Evolutionary conservation across 1,284 basidiomycete genomes (phyloP).

Genomic region (Moesziomyces sp.): DNA sequence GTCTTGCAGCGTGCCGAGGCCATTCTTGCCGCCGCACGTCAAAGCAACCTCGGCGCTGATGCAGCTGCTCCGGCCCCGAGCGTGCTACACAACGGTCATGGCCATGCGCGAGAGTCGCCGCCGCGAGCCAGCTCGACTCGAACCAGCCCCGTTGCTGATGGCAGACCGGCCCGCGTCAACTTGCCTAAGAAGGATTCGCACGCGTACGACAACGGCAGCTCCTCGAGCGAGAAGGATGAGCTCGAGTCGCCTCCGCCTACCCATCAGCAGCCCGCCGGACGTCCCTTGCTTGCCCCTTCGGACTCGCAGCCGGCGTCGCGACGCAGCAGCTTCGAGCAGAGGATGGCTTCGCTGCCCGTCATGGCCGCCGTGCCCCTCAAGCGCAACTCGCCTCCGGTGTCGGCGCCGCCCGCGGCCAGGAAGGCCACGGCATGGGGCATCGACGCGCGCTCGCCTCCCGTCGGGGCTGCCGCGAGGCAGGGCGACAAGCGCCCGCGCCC

Average conservation of each 20-base stretch:
- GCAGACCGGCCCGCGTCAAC: slow-evolving; percentile 1
- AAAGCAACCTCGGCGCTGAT: slow-evolving; percentile 21
- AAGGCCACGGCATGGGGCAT: slow-evolving; percentile 48
- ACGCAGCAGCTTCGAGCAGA: slow-evolving; percentile 53
- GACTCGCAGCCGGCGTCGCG: slow-evolving; percentile 25
- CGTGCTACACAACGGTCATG: slow-evolving; percentile 28
- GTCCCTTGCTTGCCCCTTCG: slow-evolving; percentile 11
- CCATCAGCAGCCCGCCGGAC: slow-evolving; percentile 11
- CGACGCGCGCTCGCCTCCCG: slow-evolving; percentile 34
- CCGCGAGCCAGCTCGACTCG: slow-evolving; percentile 15
- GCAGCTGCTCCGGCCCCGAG: slow-evolving; percentile 8
- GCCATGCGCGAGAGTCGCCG: slow-evolving; percentile 23
- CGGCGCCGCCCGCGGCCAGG: slow-evolving; percentile 14
- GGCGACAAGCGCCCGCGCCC: slow-evolving; percentile 34
- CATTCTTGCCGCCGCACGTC: slow-evolving; percentile 36
- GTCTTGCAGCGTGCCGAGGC: slow-evolving; percentile 57
- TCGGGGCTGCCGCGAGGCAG: slow-evolving; percentile 5
- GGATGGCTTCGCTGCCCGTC: slow-evolving; percentile 53
- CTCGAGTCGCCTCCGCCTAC: slow-evolving; percentile 43
- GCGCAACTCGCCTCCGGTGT: slow-evolving; percentile 33
- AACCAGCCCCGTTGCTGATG: slow-evolving; percentile 21
- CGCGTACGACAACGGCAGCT: slow-evolving; percentile 23
- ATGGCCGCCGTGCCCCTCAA: slow-evolving; percentile 52
- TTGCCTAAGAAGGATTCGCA: slow-evolving; percentile 23
- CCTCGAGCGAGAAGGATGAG: slow-evolving; percentile 48